Evolutionary conservation across 2,329 filamentous ascomycete genomes (phyloP), one percentile per base, ranked within the genome.

Genomic region (Cladobotryum mycophilum): DNA sequence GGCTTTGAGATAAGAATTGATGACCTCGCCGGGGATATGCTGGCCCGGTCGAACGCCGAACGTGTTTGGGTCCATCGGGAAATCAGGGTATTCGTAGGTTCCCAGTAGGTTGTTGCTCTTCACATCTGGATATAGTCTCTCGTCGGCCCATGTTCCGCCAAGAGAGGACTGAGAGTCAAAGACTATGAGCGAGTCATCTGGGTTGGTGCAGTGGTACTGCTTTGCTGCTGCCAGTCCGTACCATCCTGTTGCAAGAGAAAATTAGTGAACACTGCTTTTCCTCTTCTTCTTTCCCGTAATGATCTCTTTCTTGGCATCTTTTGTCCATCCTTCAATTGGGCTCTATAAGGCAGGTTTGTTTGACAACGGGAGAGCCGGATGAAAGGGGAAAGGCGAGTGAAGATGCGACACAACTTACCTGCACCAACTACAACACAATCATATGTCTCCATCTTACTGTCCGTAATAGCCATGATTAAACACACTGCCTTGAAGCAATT

Each of bases 91-190:
- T 64, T 91, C 85, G 57, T 84, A 88, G 0, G 81, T 85, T 3
- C 86, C 86, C 11, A 84, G 64, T 63, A 88, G 76, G 60, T 90
- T 90, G 66, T 92, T 91, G 48, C 80, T 83, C 59, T 82, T 86
- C 45, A 92, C 74, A 1, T 80, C 82, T 0, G 82, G 79, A 62
- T 90, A 86, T 1, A 89, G 67, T 1, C 85, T 76, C 36, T 85
- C 71, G 50, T 80, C 71, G 8, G 82, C 78, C 87, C 86, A 91
- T 14, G 82, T 81, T 4, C 88, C 87, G 1, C 87, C 88, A 5
- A 84, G 60, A 0, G 78, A 78, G 12, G 71, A 63, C 11, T 74
- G 72, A 5, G 73, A 67, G 43, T 89, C 85, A 30, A 87, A 67
- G 9, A 88, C 61, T 1, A 75, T 67, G 20, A 88, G 61, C 2